Base-by-base conservation (phyloP, 2,329 filamentous ascomycete species). In the Malbranchea cinnamomea region DNA sequence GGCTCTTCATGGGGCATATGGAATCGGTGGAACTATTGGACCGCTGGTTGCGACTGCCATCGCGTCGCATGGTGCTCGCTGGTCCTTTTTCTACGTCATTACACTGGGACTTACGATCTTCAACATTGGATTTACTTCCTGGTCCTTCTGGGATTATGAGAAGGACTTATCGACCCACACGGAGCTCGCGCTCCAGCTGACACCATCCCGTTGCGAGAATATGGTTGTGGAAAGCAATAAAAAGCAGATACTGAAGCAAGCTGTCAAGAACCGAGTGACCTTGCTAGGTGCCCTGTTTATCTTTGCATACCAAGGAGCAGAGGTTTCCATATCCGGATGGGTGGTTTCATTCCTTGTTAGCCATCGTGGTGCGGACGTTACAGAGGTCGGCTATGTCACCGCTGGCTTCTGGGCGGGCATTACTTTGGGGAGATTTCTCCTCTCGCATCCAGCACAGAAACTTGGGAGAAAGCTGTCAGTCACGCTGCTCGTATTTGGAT, bases 291-390 rank as follows among this genome's bases (percentile, higher is more conserved):
- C 81, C 0, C 51, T 82, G 6, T 89, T 89, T 59, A 79, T 89
- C 50, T 89, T 91, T 50, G 71, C 74, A 15, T 91, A 92, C 51
- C 80, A 89, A 53, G 82, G 81, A 19, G 77, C 78, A 20, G 82
- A 91, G 53, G 81, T 91, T 10, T 75, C 74, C 9, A 80, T 87
- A 39, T 81, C 77, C 0, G 81, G 82, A 31, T 91, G 82, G 83
- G 76, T 87, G 28, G 83, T 87, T 37, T 83, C 78, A 2, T 91
- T 85, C 57, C 60, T 91, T 22, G 83, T 89, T 52, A 67, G 68
- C 28, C 68, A 73, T 38, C 74, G 81, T 21, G 60, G 72, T 33
- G 81, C 79, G 9, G 65, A 78, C 41, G 78, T 79, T 5, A 61
- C 67, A 0, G 62, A 66, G 3, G 78, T 89, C 11, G 82, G 83